Evolutionary conservation across 2,329 filamentous ascomycete genomes (phyloP).

Genomic region (Hymenoscyphus occultus): DNA sequence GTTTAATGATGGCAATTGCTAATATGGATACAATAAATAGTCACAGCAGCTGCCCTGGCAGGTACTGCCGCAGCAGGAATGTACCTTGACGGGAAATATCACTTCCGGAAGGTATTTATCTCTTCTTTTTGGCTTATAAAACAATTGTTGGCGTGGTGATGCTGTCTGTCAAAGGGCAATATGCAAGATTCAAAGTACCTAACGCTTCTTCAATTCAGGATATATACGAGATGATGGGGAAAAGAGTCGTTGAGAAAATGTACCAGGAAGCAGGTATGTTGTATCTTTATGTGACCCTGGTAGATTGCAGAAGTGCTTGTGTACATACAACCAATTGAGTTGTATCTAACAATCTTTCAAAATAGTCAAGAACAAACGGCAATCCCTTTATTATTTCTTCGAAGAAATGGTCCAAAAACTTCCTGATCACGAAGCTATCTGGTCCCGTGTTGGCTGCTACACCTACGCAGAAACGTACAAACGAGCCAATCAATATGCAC

Average conservation of each 20-base stretch:
- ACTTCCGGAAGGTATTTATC: constrained; percentile 48
- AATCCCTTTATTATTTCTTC: constrained; percentile 65
- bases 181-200: no score
- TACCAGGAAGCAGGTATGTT: constrained; percentile 48
- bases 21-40: constrained; percentile 20
- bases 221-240: constrained; percentile 44
- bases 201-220: constrained; percentile 41
- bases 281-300: constrained; percentile 10
- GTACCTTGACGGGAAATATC: constrained; percentile 69
- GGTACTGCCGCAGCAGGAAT: constrained; percentile 45
- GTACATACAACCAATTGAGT: constrained; percentile 7
- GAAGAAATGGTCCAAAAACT: constrained; percentile 52
- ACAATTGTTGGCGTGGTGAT: no score
- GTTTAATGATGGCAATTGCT: constrained; percentile 7
- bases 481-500: constrained; percentile 57
- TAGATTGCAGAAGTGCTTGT: neutral
- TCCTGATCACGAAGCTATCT: constrained; percentile 58
- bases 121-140: no score
- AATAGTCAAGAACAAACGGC: constrained; percentile 48
- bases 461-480: constrained; percentile 56
- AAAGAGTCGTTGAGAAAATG: constrained; percentile 43
- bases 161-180: no score
- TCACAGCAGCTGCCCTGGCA: constrained; percentile 31
- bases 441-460: constrained; percentile 61
- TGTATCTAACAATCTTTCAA: neutral